These are phyloP conservation scores for Agaricus subrufescens DNA, from an alignment of 768 basidiomycete genomes.

Conservation along the genomic window DNA sequence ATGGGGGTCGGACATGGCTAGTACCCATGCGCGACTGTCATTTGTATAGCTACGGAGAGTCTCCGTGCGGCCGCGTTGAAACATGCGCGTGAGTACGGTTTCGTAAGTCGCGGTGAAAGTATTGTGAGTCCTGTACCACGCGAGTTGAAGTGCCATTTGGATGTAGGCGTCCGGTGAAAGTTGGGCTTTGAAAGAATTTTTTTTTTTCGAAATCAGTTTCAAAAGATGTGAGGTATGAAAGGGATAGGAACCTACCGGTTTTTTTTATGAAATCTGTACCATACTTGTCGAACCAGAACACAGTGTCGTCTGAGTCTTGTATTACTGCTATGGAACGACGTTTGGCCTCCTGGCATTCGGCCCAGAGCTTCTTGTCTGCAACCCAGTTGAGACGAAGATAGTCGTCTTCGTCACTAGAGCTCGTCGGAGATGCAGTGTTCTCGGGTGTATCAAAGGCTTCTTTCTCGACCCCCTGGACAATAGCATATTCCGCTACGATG, in stretches of 20 bases:
- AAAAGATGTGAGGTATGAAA: neutral
- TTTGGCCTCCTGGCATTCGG: conserved; percentile 56
- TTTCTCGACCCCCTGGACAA: conserved; percentile 62
- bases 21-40: conserved; percentile 74
- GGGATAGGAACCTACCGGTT: conserved; percentile 45
- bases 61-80: conserved; percentile 86
- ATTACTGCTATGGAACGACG: conserved; percentile 53
- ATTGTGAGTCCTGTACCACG: conserved; percentile 78
- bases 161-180: conserved; percentile 78
- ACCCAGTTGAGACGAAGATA: conserved; percentile 62
- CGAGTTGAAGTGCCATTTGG: conserved; percentile 89
- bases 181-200: conserved; percentile 28
- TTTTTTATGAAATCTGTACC: conserved; percentile 86
- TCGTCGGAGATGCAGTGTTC: neutral
- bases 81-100: conserved; percentile 84
- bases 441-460: conserved; percentile 28
- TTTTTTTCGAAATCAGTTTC: too few relatives aligned
- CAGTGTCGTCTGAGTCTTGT: conserved; percentile 77
- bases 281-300: conserved; percentile 78
- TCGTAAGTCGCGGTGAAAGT: conserved; percentile 88
- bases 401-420: neutral
- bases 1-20: conserved; percentile 59
- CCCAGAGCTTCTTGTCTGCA: conserved; percentile 50
- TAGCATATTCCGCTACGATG: conserved; percentile 77
- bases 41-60: conserved; percentile 73